These are phyloP conservation scores for Paramyrothecium roridum DNA, from an alignment of 2,329 filamentous ascomycete genomes.

Conservation along the genomic window DNA sequence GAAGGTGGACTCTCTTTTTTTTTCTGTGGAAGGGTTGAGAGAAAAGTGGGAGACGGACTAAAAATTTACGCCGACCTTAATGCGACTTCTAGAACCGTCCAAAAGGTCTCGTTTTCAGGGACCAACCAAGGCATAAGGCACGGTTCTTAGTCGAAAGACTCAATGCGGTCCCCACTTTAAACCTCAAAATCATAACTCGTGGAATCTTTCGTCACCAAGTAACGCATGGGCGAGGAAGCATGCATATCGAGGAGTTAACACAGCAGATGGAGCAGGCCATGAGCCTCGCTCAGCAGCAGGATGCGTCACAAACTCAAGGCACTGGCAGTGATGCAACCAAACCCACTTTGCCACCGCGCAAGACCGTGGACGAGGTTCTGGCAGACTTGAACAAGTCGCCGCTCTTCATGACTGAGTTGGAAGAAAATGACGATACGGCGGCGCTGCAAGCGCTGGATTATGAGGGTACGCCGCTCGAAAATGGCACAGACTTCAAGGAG, in stretches of 20 bases:
- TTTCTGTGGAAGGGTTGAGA: no score
- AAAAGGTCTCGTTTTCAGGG: no score
- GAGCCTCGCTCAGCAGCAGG: conserved; percentile 13
- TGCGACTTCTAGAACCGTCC: no score
- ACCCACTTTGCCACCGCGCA: conserved; percentile 47
- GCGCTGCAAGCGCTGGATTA: conserved; percentile 88
- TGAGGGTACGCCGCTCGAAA: conserved; percentile 84
- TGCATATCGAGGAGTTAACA: conserved; percentile 41
- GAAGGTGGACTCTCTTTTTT: no score
- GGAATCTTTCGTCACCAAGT: background rate
- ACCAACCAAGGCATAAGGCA: no score
- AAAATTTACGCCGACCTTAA: no score
- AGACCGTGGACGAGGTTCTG: conserved; percentile 53
- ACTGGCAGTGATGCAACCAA: conserved; percentile 19
- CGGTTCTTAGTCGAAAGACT: background rate
- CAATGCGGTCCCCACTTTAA: background rate
- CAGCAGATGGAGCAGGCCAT: conserved; percentile 35
- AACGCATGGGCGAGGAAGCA: conserved; percentile 10
- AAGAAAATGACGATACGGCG: conserved; percentile 80
- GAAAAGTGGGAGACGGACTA: no score
- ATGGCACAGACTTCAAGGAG: conserved; percentile 81
- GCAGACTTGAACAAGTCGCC: conserved; percentile 63
- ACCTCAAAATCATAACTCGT: background rate
- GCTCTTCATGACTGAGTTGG: conserved; percentile 93
- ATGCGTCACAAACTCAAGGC: background rate